Base-by-base conservation (phyloP, 202 grass and related monocot genomes). In the Musa balbisiana region DNA sequence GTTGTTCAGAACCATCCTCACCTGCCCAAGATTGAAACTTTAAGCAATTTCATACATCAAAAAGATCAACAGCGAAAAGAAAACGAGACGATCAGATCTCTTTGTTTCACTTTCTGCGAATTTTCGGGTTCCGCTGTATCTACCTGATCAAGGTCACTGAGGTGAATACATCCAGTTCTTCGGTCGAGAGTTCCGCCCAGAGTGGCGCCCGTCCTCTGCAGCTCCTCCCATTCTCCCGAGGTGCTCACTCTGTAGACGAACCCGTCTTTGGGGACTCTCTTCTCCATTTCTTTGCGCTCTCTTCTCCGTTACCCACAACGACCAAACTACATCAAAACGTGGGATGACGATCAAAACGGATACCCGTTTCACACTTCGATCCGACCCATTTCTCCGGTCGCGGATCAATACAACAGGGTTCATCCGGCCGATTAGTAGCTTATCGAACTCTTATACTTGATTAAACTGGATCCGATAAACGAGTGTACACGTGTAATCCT, bases 1-100 rank as follows among this genome's bases (percentile, higher is more conserved):
- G 69, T 92, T 96, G 1, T 52, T 83, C 72, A 96, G 62, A 9
- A 85, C 83, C 85, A 84, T 89, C 89, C 80, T 96, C 20, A 96
- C 90, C 90, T 96, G 78, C 33, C 71, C 49, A 23, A 81, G 51
- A 73, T 76, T 12, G 12, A 53, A 82, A 75, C 26, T 14, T 56
- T 3, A n/a, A 64, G 69, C 21, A 16, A 76, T 3, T 52, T 4
- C 23, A 77, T 3, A 23, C 52, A 8, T n/a, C 2, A 12, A 66
- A 27, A 33, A 74, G 43, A 9, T 2, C 2, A 10, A 52, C 10
- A 58, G 10, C 3, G 27, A 58, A 29, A 43, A 72, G 2, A n/a
- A 62, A 69, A 3, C 11, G 9, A 21, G 20, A 27, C 51, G 8
- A 79, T 72, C 21, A 51, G 33, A 6, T 26, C 52, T 17, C 53